These are phyloP conservation scores for Polymyxa betae DNA, from an alignment of 208 protist species.

Conservation along the genomic window DNA sequence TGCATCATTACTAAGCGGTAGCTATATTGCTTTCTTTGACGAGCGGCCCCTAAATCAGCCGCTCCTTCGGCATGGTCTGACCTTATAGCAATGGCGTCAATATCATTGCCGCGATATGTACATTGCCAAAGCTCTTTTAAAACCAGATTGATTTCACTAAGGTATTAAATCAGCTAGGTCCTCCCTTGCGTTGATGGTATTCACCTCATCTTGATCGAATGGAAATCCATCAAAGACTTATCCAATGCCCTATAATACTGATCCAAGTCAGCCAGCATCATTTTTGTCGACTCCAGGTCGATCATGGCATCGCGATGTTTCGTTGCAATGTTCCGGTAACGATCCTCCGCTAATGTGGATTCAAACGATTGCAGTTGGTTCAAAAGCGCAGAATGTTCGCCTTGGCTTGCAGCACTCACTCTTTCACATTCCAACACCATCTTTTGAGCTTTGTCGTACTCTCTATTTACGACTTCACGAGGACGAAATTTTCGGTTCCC, in stretches of 20 bases:
- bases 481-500: too few species aligned
- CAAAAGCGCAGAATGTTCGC: background rate
- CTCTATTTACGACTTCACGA: background rate
- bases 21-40: constrained; percentile 71
- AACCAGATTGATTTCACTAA: constrained; percentile 92
- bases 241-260: constrained; percentile 77
- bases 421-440: background rate
- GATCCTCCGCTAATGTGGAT: background rate
- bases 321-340: constrained; percentile 27
- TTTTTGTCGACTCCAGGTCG: constrained; percentile 26
- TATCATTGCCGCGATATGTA: constrained; percentile 96
- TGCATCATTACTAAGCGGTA: constrained; percentile 76
- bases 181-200: too few species aligned
- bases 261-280: constrained; percentile 59
- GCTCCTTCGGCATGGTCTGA: constrained; percentile 12
- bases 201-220: constrained; percentile 96
- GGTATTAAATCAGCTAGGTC: too few species aligned
- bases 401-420: background rate
- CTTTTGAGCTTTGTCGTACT: background rate
- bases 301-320: constrained; percentile 52
- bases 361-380: background rate
- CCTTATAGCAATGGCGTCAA: constrained; percentile 85
- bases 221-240: constrained; percentile 93
- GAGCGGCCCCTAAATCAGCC: background rate
- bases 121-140: constrained; percentile 94